These are phyloP conservation scores for Trebouxia sp. DNA, from an alignment of 139 green algal genomes.

Conservation along the genomic window DNA sequence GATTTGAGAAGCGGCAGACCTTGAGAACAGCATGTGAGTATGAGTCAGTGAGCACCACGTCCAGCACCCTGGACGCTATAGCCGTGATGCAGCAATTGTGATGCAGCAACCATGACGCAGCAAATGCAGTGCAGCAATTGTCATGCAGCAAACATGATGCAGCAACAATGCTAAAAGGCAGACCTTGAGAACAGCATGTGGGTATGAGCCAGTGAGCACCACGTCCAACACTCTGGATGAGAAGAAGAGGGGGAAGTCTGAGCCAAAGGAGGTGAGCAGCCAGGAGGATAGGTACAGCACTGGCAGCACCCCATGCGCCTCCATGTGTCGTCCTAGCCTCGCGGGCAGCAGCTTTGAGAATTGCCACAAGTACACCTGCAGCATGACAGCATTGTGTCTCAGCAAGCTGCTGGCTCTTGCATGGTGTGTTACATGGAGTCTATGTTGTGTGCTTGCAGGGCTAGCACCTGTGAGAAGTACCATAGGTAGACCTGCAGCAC, in stretches of 20 bases:
- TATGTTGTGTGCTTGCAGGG: neutral
- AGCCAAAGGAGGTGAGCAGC: constrained; percentile 79
- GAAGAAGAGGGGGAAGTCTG: constrained; percentile 79
- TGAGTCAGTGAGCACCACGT: too few species aligned
- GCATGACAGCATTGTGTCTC: neutral
- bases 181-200: constrained; percentile 72
- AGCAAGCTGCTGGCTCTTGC: neutral
- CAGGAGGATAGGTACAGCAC: constrained; percentile 78
- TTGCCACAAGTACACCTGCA: constrained; percentile 77
- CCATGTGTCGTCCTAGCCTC: constrained; percentile 62
- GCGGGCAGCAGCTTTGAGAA: constrained; percentile 64
- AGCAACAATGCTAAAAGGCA: too few species aligned
- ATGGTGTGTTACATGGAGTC: neutral
- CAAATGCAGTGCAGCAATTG: too few species aligned
- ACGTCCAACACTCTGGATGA: constrained; percentile 75
- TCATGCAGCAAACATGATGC: too few species aligned
- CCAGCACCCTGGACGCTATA: too few species aligned
- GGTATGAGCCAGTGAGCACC: constrained; percentile 63
- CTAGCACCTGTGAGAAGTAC: neutral
- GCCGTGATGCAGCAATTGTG: too few species aligned
- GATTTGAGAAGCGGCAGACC: too few species aligned
- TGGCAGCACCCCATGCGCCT: constrained; percentile 59
- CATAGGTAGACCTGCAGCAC: neutral
- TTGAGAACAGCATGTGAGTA: too few species aligned
- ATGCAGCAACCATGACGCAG: too few species aligned